phyloP scores from a whole-genome alignment of 2,329 filamentous ascomycete genomes.

The Hypoxylon sp. region DNA sequence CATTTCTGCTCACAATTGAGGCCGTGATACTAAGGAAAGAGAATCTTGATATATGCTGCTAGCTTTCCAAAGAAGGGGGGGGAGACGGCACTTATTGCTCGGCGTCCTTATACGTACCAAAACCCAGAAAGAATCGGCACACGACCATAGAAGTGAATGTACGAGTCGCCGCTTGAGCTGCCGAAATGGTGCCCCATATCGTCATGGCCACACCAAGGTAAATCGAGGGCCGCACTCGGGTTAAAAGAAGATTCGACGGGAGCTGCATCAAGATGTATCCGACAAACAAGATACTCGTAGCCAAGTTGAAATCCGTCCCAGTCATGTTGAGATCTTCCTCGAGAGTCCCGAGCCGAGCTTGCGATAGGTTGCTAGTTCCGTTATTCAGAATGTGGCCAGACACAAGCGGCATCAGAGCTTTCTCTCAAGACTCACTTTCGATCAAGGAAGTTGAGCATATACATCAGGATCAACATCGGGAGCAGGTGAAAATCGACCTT shows the following conservation, averaged over 20 bases:
- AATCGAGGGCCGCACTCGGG: constrained; percentile 65
- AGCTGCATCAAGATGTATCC: constrained; percentile 74
- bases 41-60: background rate
- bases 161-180: constrained; percentile 63
- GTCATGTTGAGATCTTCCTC: constrained; percentile 68
- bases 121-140: constrained; percentile 64
- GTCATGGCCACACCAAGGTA: constrained; percentile 67
- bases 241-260: constrained; percentile 72
- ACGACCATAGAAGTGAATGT: constrained; percentile 61
- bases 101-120: constrained; percentile 45
- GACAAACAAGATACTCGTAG: constrained; percentile 69
- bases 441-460: constrained; percentile 70
- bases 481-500: constrained; percentile 68
- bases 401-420: background rate
- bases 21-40: background rate
- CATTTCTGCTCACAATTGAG: background rate
- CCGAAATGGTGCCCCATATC: constrained; percentile 55
- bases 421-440: constrained; percentile 52
- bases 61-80: background rate
- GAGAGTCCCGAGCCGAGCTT: constrained; percentile 67
- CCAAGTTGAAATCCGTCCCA: constrained; percentile 70
- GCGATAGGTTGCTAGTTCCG: constrained; percentile 63
- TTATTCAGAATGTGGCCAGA: constrained; percentile 16
- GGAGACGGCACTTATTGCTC: background rate
- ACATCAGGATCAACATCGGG: constrained; percentile 68